Conservation (phyloP, 352 stramenopile genomes). For the Thraustochytrium striatum region DNA sequence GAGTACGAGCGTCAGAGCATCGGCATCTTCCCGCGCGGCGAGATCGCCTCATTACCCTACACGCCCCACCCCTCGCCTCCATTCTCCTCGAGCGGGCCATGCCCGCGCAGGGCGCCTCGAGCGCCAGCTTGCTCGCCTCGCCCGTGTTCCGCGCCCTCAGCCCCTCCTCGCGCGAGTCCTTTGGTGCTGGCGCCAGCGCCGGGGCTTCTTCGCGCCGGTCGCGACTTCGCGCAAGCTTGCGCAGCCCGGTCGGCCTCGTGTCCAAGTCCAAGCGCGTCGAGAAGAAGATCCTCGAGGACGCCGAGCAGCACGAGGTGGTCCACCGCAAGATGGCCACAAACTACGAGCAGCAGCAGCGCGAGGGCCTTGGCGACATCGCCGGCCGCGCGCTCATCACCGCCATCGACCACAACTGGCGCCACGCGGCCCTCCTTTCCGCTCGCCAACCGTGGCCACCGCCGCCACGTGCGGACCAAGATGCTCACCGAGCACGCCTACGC, state of each 20-base stretch:
- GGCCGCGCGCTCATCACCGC: background rate
- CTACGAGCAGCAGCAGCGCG: background rate
- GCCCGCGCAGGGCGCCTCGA: too few species aligned
- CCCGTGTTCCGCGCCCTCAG: too few species aligned
- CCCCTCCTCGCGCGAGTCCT: too few species aligned
- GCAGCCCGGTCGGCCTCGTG: background rate
- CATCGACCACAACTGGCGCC: background rate
- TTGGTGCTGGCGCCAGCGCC: too few species aligned
- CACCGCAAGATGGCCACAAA: background rate
- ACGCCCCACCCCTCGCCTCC: too few species aligned
- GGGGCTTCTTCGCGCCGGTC: too few species aligned
- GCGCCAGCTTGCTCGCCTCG: too few species aligned
- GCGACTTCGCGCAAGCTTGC: too few species aligned
- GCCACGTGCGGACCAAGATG: conserved; percentile 17
- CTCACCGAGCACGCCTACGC: conserved; percentile 32
- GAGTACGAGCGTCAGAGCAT: conserved; percentile 27
- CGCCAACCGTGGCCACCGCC: conserved; percentile 8
- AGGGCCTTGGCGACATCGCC: background rate
- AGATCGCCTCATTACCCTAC: conserved; percentile 35
- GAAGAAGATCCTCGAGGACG: background rate
- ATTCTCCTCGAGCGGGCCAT: too few species aligned
- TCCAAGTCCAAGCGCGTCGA: background rate
- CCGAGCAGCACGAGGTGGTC: background rate
- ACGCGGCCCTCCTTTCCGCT: conserved; percentile 8
- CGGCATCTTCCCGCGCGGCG: conserved; percentile 8